Evolutionary conservation across 169 alveolate genomes (phyloP).

Genomic region (Plasmodium inui): DNA sequence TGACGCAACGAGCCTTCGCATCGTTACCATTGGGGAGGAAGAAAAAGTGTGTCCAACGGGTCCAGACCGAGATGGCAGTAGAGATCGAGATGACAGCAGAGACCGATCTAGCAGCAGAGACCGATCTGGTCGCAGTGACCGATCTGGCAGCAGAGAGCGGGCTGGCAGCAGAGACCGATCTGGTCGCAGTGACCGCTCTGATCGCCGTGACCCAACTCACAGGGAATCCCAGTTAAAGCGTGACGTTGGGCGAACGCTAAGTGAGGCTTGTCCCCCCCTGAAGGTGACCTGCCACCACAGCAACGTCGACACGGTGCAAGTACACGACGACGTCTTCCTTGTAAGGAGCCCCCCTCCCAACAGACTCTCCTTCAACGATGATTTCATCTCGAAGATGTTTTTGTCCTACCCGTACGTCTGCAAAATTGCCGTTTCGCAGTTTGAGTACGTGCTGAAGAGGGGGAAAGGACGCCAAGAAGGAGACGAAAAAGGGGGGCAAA

Average conservation of each 20-base stretch:
- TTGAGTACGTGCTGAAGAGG: slow-evolving; percentile 36
- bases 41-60: background rate
- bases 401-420: slow-evolving; percentile 13
- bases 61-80: background rate
- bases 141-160: no score
- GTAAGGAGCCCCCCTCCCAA: background rate
- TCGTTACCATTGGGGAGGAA: slow-evolving; percentile 3
- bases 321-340: background rate
- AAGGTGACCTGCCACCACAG: background rate
- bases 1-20: background rate
- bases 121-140: no score
- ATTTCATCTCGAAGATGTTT: background rate
- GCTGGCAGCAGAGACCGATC: no score
- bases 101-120: no score
- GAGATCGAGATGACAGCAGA: background rate
- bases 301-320: background rate
- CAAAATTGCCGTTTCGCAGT: slow-evolving; percentile 17
- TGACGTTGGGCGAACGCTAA: background rate
- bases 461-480: background rate
- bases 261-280: background rate
- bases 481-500: background rate
- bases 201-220: no score
- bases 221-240: background rate
- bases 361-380: slow-evolving; percentile 23
- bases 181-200: no score